These are phyloP conservation scores for Populus simonii DNA, from an alignment of 345 rosid genomes.

Conservation along the genomic window DNA sequence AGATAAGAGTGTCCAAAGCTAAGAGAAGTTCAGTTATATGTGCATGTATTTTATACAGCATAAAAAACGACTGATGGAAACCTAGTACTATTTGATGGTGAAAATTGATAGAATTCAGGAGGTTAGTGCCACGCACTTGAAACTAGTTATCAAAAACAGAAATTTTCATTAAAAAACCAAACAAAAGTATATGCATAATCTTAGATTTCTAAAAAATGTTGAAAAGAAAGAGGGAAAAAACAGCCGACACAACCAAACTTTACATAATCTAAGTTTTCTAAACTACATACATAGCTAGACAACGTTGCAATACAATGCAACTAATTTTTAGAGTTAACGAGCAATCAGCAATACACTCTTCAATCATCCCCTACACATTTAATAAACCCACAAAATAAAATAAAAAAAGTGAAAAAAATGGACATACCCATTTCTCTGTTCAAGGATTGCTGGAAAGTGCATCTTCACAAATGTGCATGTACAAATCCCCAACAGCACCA, in stretches of 20 bases:
- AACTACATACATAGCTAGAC: not conserved
- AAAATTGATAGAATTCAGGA: not conserved
- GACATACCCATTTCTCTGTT: constrained; percentile 83
- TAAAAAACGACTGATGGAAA: not conserved
- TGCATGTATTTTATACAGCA: not conserved
- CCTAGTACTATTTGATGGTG: not conserved
- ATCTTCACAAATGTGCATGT: constrained; percentile 87
- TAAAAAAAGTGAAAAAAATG: not conserved
- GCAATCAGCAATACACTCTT: not conserved
- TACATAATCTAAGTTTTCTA: not conserved
- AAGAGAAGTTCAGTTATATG: not conserved
- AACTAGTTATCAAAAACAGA: not conserved
- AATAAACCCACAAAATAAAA: not conserved
- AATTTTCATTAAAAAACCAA: not conserved
- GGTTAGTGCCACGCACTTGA: not conserved
- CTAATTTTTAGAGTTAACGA: not conserved
- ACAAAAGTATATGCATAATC: not conserved
- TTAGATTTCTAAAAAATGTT: not conserved
- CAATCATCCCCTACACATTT: not conserved
- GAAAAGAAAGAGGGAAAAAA: not conserved
- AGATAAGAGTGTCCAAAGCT: not conserved
- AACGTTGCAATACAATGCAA: not conserved
- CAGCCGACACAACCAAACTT: not conserved
- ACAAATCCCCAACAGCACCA: constrained; percentile 84
- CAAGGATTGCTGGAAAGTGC: constrained; percentile 94